phyloP scores from a whole-genome alignment of 441 rosid genomes.

The Manihot esculenta region DNA sequence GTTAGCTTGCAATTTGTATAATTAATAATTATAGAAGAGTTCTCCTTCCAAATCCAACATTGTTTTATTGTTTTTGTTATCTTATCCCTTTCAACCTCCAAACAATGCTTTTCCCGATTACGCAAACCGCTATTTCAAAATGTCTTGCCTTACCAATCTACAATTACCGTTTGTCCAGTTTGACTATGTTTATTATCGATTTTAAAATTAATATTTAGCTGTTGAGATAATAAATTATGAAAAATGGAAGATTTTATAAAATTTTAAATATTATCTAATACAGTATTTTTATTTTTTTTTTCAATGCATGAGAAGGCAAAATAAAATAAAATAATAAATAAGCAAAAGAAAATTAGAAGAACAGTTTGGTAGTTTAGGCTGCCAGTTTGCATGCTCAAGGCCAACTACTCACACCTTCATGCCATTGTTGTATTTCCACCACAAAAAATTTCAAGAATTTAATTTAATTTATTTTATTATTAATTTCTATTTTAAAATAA shows the following conservation, averaged over 20 bases:
- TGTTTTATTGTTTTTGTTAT: conserved; percentile 12
- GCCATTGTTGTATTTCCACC: background rate
- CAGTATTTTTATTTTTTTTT: too few relatives aligned
- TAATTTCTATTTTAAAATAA: too few relatives aligned
- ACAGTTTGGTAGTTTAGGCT: conserved; percentile 26
- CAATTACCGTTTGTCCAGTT: too few relatives aligned
- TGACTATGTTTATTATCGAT: too few relatives aligned
- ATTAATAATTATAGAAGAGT: background rate
- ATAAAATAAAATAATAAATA: background rate
- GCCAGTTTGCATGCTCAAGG: conserved; percentile 27
- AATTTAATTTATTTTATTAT: too few relatives aligned
- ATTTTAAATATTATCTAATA: too few relatives aligned
- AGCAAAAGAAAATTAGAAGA: too few relatives aligned
- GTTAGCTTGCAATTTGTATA: background rate
- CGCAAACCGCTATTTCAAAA: background rate
- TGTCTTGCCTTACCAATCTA: background rate
- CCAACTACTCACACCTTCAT: background rate
- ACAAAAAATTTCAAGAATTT: too few relatives aligned
- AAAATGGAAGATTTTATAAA: too few relatives aligned
- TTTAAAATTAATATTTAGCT: too few relatives aligned
- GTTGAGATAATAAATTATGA: too few relatives aligned
- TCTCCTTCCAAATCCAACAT: background rate
- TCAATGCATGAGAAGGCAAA: too few relatives aligned
- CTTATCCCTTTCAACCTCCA: background rate
- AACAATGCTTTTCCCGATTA: background rate